A percentile compares a stretch with the other conserved stretches of the same genome.
phyloP scores from a whole-genome alignment of 345 rosid genomes.

The Microthlaspi erraticum region DNA sequence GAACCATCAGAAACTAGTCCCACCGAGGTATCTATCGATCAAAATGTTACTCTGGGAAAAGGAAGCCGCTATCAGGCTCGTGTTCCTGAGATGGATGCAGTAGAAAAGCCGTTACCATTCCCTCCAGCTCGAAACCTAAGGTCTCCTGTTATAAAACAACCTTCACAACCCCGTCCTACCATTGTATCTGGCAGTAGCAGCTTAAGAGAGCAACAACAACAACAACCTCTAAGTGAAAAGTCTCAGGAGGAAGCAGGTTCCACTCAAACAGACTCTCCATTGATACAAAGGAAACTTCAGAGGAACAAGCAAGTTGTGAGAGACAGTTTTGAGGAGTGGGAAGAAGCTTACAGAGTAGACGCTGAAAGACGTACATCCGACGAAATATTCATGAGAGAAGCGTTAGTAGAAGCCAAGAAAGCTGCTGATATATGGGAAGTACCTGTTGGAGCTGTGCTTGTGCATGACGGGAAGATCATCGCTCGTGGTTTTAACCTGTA shows the following conservation, averaged over 20 bases:
- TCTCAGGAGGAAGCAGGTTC: constrained; percentile 49
- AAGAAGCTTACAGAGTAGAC: constrained; percentile 80
- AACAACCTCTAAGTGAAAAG: constrained; percentile 45
- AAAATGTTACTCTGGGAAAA: constrained; percentile 41
- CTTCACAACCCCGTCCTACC: constrained; percentile 48
- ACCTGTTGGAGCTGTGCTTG: constrained; percentile 95
- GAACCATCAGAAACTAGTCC: constrained; percentile 39
- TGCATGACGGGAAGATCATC: constrained; percentile 83
- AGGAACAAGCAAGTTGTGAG: constrained; percentile 67
- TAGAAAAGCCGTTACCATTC: constrained; percentile 41
- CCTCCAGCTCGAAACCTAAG: constrained; percentile 49
- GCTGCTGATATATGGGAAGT: constrained; percentile 99
- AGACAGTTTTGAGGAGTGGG: constrained; percentile 96
- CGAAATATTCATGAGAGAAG: constrained; percentile 96
- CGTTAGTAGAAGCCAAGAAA: constrained; percentile 85
- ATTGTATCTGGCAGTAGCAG: constrained; percentile 50
- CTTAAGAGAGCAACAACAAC: constrained; percentile 43
- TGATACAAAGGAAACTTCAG: constrained; percentile 74
- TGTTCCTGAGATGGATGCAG: constrained; percentile 49
- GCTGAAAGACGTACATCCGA: constrained; percentile 72
- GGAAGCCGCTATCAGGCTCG: constrained; percentile 29
- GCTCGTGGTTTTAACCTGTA: constrained; percentile 95
- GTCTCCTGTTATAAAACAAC: constrained; percentile 46
- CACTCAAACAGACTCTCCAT: constrained; percentile 46
- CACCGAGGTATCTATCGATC: constrained; percentile 39